A percentile compares a stretch with the other conserved stretches of the same genome.
Evolutionary conservation across 2,329 filamentous ascomycete species (phyloP).

Genomic region (Colletotrichum sp.): DNA sequence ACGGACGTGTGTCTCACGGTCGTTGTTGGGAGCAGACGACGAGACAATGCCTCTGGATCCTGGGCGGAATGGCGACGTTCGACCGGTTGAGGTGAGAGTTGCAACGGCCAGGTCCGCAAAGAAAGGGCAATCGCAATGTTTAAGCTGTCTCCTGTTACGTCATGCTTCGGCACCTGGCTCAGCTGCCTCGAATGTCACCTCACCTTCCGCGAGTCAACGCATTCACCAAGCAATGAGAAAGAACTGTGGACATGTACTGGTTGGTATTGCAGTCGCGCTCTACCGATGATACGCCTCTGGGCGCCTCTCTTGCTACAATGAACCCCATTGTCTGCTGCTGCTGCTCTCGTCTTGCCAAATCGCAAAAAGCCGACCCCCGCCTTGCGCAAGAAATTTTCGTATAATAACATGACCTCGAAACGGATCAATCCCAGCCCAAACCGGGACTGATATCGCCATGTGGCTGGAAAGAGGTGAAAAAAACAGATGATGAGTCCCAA

Average conservation of each 20-base stretch:
- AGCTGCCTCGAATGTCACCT: neutral
- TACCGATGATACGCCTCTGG: neutral
- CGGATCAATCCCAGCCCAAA: neutral
- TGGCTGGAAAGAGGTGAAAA: neutral
- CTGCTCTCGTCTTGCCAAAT: neutral
- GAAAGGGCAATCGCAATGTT: neutral
- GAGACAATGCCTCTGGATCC: neutral
- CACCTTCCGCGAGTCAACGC: neutral
- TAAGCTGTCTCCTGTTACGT: neutral
- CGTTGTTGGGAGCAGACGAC: neutral
- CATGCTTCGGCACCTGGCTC: neutral
- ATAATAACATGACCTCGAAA: neutral
- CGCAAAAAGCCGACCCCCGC: conserved; percentile 1
- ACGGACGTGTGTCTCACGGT: neutral
- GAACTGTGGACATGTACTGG: neutral
- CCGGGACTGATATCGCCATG: neutral
- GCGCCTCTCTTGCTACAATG: neutral
- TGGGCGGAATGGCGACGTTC: neutral
- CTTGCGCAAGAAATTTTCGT: neutral
- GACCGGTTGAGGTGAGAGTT: neutral
- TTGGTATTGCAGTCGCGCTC: neutral
- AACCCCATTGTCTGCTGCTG: neutral
- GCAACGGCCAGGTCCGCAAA: neutral
- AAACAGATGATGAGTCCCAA: neutral
- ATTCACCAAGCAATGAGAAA: neutral